Conservation (phyloP, 1,284 basidiomycete species). For the Rhodotorula glutinis region DNA sequence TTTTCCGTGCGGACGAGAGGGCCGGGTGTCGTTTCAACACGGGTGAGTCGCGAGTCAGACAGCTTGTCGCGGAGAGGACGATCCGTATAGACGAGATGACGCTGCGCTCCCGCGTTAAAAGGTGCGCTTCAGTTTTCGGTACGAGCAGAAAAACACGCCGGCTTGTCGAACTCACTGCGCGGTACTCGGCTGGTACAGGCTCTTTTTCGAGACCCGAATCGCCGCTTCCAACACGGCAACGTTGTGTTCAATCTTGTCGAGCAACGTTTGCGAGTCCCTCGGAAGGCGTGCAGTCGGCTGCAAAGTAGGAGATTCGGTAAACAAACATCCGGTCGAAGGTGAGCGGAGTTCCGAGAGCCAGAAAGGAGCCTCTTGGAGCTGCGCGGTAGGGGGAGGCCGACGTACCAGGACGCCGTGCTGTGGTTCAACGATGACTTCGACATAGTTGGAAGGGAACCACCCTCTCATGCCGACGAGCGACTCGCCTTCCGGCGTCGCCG, state of each 20-base stretch:
- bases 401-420: not conserved
- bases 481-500: not conserved
- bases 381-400: not conserved
- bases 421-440: constrained; percentile 29
- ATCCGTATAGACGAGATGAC: constrained; percentile 94
- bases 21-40: constrained; percentile 64
- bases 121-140: not conserved
- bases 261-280: constrained; percentile 12
- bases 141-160: not conserved
- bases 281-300: not conserved
- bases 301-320: no score
- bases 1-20: constrained; percentile 73
- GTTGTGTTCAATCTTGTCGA: constrained; percentile 74
- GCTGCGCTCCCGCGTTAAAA: constrained; percentile 9
- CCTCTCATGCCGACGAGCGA: constrained; percentile 55
- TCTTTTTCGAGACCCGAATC: constrained; percentile 68
- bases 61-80: constrained; percentile 78
- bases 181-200: constrained; percentile 68
- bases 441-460: constrained; percentile 90
- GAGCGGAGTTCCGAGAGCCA: no score
- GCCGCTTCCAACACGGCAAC: constrained; percentile 81
- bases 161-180: constrained; percentile 52
- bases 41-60: constrained; percentile 75
- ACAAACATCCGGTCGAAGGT: no score
- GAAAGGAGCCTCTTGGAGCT: no score